Conservation (phyloP, 257 asterid genomes). For the Nicotiana tomentosiformis region DNA sequence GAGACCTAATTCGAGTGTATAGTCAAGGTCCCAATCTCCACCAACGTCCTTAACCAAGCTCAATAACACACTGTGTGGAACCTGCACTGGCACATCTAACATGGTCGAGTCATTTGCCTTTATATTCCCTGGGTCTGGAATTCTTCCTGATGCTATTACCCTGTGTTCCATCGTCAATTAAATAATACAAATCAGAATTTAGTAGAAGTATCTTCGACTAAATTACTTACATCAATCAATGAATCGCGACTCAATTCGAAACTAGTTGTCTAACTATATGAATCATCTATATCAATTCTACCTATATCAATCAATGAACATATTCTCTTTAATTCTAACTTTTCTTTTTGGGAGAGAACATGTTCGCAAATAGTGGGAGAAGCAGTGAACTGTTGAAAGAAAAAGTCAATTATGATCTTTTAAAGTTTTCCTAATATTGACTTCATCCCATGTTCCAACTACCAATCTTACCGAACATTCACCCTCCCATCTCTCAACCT, state of each 20-base stretch:
- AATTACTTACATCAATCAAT: neutral
- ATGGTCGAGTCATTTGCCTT: slow-evolving; percentile 52
- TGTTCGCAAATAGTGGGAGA: neutral
- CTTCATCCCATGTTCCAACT: neutral
- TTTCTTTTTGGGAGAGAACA: neutral
- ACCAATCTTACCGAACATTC: neutral
- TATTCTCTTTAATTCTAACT: neutral
- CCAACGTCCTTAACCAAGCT: slow-evolving; percentile 65
- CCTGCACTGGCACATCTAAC: slow-evolving; percentile 48
- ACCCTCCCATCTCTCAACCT: neutral
- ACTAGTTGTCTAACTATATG: neutral
- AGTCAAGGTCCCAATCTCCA: slow-evolving; percentile 77
- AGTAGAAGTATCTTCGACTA: neutral
- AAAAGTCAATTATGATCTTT: neutral
- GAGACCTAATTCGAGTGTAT: slow-evolving; percentile 40
- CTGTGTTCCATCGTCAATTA: slow-evolving; percentile 14
- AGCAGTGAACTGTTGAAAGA: neutral
- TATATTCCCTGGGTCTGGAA: slow-evolving; percentile 83
- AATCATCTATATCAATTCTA: neutral
- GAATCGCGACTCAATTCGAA: neutral
- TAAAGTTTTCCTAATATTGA: neutral
- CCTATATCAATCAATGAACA: neutral
- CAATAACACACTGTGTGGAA: slow-evolving; percentile 53
- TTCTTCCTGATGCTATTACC: slow-evolving; percentile 52
- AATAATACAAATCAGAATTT: neutral